A percentile compares a stretch with the other conserved stretches of the same genome.
Evolutionary conservation across 164 flowering plant genomes (phyloP).

Genomic region (Nelumbo lutea): DNA sequence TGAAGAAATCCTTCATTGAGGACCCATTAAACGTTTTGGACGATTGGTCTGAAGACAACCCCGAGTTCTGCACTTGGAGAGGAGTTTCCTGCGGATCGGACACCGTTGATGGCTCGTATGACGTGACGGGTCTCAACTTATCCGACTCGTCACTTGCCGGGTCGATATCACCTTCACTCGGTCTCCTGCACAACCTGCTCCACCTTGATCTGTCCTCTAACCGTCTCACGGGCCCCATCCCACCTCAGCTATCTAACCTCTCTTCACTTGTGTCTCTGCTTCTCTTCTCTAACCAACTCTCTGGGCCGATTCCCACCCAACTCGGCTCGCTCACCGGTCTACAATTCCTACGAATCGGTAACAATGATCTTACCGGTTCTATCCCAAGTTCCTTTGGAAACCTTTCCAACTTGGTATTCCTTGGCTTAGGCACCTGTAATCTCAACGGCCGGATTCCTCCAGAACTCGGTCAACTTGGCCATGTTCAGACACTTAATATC

Average conservation of each 20-base stretch:
- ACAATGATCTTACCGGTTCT: conserved; percentile 64
- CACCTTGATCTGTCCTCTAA: conserved; percentile 81
- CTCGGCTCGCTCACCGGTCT: conserved; percentile 55
- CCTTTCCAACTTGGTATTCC: conserved; percentile 46
- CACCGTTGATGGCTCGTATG: conserved; percentile 14
- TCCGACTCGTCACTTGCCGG: conserved; percentile 68
- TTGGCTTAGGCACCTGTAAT: conserved; percentile 75
- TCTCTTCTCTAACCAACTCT: conserved; percentile 74
- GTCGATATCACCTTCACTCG: conserved; percentile 62
- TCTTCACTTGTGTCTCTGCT: conserved; percentile 51
- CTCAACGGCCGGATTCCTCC: conserved; percentile 71
- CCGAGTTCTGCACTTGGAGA: conserved; percentile 61
- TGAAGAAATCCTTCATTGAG: conserved; percentile 48
- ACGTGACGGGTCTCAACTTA: conserved; percentile 61
- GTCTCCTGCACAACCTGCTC: conserved; percentile 43
- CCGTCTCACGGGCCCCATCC: conserved; percentile 70
- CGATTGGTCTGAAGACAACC: conserved; percentile 54
- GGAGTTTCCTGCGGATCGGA: conserved; percentile 51
- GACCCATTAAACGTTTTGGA: conserved; percentile 51
- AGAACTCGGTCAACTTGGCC: conserved; percentile 51
- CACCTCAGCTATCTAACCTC: conserved; percentile 63
- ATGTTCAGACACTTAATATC: conserved; percentile 43
- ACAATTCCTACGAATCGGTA: conserved; percentile 68
- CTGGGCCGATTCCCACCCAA: conserved; percentile 64
- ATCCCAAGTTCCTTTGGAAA: conserved; percentile 65